A percentile compares a stretch with the other conserved stretches of the same genome.
Conservation (phyloP, 1,284 basidiomycete species). For the Mycosarcoma mackinlayi region DNA sequence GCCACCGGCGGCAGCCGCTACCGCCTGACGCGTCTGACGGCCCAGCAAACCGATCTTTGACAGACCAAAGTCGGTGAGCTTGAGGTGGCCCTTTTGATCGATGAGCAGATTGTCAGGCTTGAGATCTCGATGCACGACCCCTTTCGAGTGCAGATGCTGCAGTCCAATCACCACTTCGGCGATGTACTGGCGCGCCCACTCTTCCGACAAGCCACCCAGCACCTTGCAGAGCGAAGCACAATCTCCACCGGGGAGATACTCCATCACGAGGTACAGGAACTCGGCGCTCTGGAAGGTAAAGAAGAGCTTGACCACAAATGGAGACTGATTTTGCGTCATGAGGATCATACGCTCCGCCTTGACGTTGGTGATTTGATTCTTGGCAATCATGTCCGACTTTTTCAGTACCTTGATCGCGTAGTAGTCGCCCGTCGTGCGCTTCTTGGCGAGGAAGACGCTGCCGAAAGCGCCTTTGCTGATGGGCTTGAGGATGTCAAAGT, state of each 20-base stretch:
- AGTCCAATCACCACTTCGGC: conserved; percentile 95
- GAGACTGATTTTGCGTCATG: conserved; percentile 98
- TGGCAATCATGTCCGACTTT: conserved; percentile 99
- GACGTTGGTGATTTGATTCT: conserved; percentile 99
- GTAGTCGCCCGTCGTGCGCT: conserved; percentile 97
- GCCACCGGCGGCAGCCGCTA: conserved; percentile 5
- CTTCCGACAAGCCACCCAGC: conserved; percentile 89
- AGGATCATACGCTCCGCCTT: conserved; percentile 99
- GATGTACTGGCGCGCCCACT: conserved; percentile 95
- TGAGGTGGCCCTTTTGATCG: conserved; percentile 93
- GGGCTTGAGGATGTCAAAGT: conserved; percentile 99
- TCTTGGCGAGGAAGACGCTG: conserved; percentile 96
- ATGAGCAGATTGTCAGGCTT: conserved; percentile 98
- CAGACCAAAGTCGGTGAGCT: conserved; percentile 96
- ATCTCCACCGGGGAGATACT: conserved; percentile 82
- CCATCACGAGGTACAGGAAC: conserved; percentile 71
- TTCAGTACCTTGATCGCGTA: conserved; percentile 99
- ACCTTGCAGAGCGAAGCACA: conserved; percentile 96
- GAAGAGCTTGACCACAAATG: conserved; percentile 76
- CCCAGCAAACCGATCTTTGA: conserved; percentile 96
- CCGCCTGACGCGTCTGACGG: conserved; percentile 74
- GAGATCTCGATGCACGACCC: conserved; percentile 96
- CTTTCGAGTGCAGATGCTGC: conserved; percentile 91
- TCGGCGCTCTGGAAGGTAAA: conserved; percentile 71
- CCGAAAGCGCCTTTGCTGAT: conserved; percentile 98